phyloP scores from a whole-genome alignment of 73 alveolate species.

The Blepharisma stoltei region DNA sequence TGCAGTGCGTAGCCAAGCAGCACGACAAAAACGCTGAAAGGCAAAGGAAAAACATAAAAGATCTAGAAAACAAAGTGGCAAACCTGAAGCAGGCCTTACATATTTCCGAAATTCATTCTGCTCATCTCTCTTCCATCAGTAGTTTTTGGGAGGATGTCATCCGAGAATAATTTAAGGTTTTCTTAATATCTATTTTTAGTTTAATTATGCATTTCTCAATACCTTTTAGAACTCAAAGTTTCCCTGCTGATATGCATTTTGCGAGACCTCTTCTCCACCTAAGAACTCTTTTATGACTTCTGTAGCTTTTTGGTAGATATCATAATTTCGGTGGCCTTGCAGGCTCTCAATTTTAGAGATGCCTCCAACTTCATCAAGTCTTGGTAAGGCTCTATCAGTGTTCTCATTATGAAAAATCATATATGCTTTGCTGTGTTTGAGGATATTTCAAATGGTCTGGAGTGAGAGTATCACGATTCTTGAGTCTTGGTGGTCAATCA shows the following conservation, averaged over 20 bases:
- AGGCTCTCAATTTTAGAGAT: background rate
- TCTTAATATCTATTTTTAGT: no score
- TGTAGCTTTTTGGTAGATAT: background rate
- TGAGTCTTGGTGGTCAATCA: background rate
- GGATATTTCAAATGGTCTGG: background rate
- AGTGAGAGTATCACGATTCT: background rate
- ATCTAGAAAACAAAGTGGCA: background rate
- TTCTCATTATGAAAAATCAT: background rate
- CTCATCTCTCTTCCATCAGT: background rate
- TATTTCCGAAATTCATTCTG: conserved; percentile 7
- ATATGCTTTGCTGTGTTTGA: background rate
- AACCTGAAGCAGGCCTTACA: background rate
- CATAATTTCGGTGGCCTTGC: background rate
- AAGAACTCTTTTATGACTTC: background rate
- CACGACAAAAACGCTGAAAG: conserved; percentile 1
- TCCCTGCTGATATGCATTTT: no score
- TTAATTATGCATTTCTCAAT: no score
- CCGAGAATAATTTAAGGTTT: background rate
- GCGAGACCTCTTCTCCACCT: background rate
- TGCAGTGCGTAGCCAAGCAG: conserved; percentile 21
- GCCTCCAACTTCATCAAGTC: conserved; percentile 10
- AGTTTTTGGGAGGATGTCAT: conserved; percentile 6
- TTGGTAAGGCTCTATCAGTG: background rate
- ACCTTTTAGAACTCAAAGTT: no score
- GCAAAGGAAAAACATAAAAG: background rate